Conservation (phyloP, 2,329 filamentous ascomycete genomes). For the Colletotrichum simmondsii region DNA sequence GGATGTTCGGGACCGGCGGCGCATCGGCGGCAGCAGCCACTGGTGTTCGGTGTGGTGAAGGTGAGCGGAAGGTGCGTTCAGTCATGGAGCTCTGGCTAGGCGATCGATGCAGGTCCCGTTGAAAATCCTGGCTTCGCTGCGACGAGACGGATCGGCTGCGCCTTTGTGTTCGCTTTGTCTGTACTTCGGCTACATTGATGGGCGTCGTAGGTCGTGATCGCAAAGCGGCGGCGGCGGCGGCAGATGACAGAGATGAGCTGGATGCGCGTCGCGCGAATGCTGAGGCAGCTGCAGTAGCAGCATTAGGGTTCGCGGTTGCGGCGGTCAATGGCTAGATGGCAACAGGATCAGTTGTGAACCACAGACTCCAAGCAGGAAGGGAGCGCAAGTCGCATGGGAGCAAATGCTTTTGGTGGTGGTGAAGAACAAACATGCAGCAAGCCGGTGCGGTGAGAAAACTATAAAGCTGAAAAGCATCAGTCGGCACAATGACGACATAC, state of each 20-base stretch:
- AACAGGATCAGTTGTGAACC: constrained; percentile 32
- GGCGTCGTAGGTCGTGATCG: constrained; percentile 82
- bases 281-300: constrained; percentile 82
- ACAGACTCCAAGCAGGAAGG: not conserved
- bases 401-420: not conserved
- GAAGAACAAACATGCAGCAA: not conserved
- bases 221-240: constrained; percentile 87
- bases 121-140: constrained; percentile 59
- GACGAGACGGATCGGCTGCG: constrained; percentile 80
- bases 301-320: constrained; percentile 75
- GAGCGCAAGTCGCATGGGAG: not conserved
- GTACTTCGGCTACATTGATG: constrained; percentile 82
- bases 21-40: constrained; percentile 55
- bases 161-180: constrained; percentile 86
- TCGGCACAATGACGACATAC: constrained; percentile 44
- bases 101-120: constrained; percentile 68
- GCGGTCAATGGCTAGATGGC: constrained; percentile 68
- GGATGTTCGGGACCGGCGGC: constrained; percentile 82
- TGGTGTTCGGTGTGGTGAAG: constrained; percentile 55
- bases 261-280: constrained; percentile 80
- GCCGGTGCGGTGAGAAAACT: not conserved
- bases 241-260: constrained; percentile 78
- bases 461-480: not conserved
- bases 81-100: constrained; percentile 86
- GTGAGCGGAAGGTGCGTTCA: constrained; percentile 86